Evolutionary conservation across 1,284 basidiomycete genomes (phyloP).

Genomic region (Cystobasidiaceae sp.): DNA sequence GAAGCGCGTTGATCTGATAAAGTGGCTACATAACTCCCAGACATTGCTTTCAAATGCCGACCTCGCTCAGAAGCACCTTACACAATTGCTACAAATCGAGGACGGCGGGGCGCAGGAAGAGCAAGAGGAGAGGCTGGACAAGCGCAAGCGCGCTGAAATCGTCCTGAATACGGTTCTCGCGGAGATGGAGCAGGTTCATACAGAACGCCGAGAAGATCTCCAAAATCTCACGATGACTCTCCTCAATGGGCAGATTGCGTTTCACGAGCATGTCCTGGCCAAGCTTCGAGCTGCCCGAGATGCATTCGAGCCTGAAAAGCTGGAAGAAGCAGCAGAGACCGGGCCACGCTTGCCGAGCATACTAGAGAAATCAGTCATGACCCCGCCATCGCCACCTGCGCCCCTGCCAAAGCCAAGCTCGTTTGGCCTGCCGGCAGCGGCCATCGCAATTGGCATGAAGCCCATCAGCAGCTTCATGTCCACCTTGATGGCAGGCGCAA

Average conservation of each 20-base stretch:
- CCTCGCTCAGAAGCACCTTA: slow-evolving; percentile 53
- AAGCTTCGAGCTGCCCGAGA: slow-evolving; percentile 30
- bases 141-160: slow-evolving; percentile 65
- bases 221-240: neutral
- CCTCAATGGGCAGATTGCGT: slow-evolving; percentile 25
- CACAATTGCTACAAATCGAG: slow-evolving; percentile 62
- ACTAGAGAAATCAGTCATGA: slow-evolving; percentile 23
- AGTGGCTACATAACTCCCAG: neutral
- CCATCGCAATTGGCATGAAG: neutral
- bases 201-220: slow-evolving; percentile 40
- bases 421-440: slow-evolving; percentile 6
- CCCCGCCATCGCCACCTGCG: neutral
- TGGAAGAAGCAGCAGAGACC: slow-evolving; percentile 30
- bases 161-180: slow-evolving; percentile 80
- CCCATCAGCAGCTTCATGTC: slow-evolving; percentile 8
- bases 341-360: slow-evolving; percentile 33
- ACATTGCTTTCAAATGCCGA: neutral
- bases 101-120: slow-evolving; percentile 42
- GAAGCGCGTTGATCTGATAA: neutral
- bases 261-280: slow-evolving; percentile 31
- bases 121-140: slow-evolving; percentile 56
- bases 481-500: neutral
- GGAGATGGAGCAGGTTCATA: slow-evolving; percentile 60
- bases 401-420: slow-evolving; percentile 15
- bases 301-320: slow-evolving; percentile 25